Evolutionary conservation across 768 basidiomycete genomes (phyloP).

Genomic region (Trametes villosa): DNA sequence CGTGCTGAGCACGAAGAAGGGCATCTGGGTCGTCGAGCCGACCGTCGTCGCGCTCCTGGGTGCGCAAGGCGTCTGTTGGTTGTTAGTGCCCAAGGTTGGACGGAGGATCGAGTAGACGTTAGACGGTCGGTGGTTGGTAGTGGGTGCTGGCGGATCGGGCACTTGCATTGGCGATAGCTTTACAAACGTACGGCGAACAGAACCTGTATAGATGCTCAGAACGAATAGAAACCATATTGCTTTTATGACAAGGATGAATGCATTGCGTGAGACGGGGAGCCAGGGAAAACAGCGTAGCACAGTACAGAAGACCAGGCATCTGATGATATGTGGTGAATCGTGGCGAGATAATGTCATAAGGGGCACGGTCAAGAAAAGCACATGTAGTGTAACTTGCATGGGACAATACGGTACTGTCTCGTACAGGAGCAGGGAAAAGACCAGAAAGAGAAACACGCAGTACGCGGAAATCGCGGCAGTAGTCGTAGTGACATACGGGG

Average conservation of each 20-base stretch:
- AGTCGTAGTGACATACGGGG: slow-evolving; percentile 5
- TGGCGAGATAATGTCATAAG: background rate
- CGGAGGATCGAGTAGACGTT: slow-evolving; percentile 21
- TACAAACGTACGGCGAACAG: too few species aligned
- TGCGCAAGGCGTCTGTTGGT: slow-evolving; percentile 32
- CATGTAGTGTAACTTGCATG: slow-evolving; percentile 22
- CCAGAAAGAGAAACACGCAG: background rate
- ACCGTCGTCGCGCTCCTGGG: slow-evolving; percentile 33
- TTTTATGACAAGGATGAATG: background rate
- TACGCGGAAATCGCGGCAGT: background rate
- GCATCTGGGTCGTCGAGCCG: slow-evolving; percentile 37
- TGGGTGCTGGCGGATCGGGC: too few species aligned
- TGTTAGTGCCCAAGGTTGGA: slow-evolving; percentile 29
- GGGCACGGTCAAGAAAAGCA: slow-evolving; percentile 12
- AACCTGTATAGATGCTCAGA: too few species aligned
- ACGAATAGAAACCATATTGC: background rate
- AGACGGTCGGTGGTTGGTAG: background rate
- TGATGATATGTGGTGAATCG: background rate
- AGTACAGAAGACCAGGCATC: background rate
- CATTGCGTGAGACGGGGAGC: background rate
- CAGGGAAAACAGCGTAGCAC: background rate
- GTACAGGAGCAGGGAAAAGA: slow-evolving; percentile 7
- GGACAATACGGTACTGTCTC: slow-evolving; percentile 9
- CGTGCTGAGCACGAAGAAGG: slow-evolving; percentile 34
- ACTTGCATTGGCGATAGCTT: too few species aligned